phyloP scores from a whole-genome alignment of 352 stramenopile genomes.

The Phytopythium montanum region DNA sequence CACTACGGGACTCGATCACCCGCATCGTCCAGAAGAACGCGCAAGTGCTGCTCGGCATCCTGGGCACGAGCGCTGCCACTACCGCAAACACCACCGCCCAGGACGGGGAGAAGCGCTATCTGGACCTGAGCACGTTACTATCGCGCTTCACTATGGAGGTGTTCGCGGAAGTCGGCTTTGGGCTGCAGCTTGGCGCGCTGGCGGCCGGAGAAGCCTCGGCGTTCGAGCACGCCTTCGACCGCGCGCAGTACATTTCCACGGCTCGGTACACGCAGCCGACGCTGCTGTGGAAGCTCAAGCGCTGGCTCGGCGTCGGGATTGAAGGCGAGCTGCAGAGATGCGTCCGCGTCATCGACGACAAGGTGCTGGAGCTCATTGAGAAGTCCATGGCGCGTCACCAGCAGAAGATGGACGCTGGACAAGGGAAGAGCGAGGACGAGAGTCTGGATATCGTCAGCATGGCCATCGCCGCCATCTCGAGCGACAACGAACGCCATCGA shows the following conservation, averaged over 20 bases:
- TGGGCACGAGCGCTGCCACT: not conserved
- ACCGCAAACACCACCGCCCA: not conserved
- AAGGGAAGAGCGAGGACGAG: not conserved
- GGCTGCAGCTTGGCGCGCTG: conserved; percentile 30
- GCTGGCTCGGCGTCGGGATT: conserved; percentile 15
- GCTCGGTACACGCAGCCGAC: conserved; percentile 9
- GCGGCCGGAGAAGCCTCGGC: conserved; percentile 6
- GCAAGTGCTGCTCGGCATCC: conserved; percentile 9
- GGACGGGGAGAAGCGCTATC: not conserved
- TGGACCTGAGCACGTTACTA: conserved; percentile 8
- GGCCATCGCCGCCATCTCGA: conserved; percentile 7
- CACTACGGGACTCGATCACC: conserved; percentile 13
- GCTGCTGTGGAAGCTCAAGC: conserved; percentile 22
- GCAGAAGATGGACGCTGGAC: not conserved
- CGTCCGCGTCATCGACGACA: conserved; percentile 34
- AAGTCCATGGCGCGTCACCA: conserved; percentile 17
- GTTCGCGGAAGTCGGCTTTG: conserved; percentile 18
- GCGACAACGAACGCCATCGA: conserved; percentile 4
- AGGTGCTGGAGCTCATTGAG: conserved; percentile 32
- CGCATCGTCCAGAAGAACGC: conserved; percentile 11
- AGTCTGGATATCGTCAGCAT: conserved; percentile 11
- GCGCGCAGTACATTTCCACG: conserved; percentile 24
- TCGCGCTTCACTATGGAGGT: conserved; percentile 9
- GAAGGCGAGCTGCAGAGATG: conserved; percentile 27
- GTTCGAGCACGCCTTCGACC: conserved; percentile 26